phyloP scores from a whole-genome alignment of 306 rosid genomes.

The Cucurbita moschata region DNA sequence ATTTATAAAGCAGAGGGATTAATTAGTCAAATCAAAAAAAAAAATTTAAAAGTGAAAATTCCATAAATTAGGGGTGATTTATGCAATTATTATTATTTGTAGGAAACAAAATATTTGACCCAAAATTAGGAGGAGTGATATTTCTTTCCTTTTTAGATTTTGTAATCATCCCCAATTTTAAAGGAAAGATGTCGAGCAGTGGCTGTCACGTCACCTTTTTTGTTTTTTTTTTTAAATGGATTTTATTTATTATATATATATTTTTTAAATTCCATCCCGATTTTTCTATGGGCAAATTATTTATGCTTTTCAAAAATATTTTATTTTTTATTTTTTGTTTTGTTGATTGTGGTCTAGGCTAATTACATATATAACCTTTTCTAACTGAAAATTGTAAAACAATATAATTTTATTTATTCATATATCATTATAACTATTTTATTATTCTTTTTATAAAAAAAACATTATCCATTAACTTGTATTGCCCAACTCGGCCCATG shows the following conservation, averaged over 20 bases:
- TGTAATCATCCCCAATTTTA: conserved; percentile 1
- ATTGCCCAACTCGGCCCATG: no score
- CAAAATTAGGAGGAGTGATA: neutral
- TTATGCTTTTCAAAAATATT: neutral
- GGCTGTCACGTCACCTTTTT: neutral
- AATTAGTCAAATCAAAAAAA: no score
- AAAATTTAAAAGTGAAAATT: no score
- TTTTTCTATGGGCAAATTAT: neutral
- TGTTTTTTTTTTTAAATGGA: neutral
- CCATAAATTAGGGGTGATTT: no score
- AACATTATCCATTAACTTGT: no score
- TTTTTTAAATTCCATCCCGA: neutral
- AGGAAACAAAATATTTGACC: neutral
- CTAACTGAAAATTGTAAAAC: neutral
- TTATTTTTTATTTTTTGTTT: neutral
- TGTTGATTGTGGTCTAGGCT: neutral
- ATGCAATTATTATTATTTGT: neutral
- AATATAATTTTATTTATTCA: neutral
- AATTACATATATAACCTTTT: neutral
- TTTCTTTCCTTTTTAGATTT: neutral
- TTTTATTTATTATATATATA: neutral
- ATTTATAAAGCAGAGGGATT: no score
- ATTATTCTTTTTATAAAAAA: no score
- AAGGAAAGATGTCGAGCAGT: neutral
- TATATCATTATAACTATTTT: neutral